Evolutionary conservation across 106 monocot species (phyloP), one percentile per base, ranked within the genome.

Genomic region (Triglochin maritima): DNA sequence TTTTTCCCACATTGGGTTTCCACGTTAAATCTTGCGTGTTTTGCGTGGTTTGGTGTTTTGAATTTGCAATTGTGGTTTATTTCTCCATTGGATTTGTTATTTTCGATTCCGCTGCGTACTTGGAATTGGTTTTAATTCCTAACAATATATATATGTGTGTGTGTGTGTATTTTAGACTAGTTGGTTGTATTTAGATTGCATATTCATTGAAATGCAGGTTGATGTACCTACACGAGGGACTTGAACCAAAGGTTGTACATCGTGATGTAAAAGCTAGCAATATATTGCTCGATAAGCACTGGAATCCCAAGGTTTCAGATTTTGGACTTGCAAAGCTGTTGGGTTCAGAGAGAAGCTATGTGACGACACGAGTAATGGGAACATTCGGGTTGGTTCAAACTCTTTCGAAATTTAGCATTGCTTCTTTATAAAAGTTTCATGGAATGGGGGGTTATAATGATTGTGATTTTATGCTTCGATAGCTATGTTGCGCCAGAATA

Each of bases 401-500:
- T 65, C 50, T 44, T 9, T 51, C 6, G 6, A 8, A 9, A 2
- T 50, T 46, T 47, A 4, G 47, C 29, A 41, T 17, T 1, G 9
- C 64, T 16, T 47, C 17, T 46, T 46, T 47, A 7, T 63, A 54
- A 43, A 57, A 14, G 8, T 46, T 11, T 6, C 29, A 49, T 45
- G 14, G 7, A 3, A 60, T 14, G 9, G 4, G 59, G 29, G 9
- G 9, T 7, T 65, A 5, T 9, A 50, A 15, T 43, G 42, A 41
- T 2, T 15, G 4, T 56, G 10, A 48, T 41, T 11, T 15, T 70
- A 29, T 74, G 44, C 67, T 59, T 62, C 68, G 11, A 14, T 67
- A 93, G 92, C 54, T 93, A 93, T 79, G 92, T 93, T 47, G 92
- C 92, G 49, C 92, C 92, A 43, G 92, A 93, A 43, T 93, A 88